These are phyloP conservation scores for Paraurostyla sp. DNA, from an alignment of 73 alveolate species.

Conservation along the genomic window DNA sequence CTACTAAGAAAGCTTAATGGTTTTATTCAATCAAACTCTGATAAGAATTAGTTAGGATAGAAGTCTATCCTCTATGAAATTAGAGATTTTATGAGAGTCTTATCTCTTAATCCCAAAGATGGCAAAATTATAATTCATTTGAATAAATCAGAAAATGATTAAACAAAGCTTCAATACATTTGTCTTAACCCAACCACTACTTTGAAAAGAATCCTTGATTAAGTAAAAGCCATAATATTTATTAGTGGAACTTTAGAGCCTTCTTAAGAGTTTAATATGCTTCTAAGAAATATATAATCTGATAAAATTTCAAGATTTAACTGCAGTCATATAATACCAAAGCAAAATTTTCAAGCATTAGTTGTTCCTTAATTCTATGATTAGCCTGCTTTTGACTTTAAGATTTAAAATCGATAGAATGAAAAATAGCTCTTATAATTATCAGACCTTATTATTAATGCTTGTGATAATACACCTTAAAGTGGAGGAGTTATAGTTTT, in stretches of 20 bases:
- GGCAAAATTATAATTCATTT: constrained; percentile 71
- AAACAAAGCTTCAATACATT: constrained; percentile 64
- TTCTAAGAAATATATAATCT: constrained; percentile 66
- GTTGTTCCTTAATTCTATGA: constrained; percentile 66
- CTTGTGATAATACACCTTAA: constrained; percentile 63
- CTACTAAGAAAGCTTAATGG: constrained; percentile 61
- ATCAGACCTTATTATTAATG: constrained; percentile 58
- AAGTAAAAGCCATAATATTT: constrained; percentile 79
- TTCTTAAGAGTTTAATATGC: constrained; percentile 87
- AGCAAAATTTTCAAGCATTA: constrained; percentile 79
- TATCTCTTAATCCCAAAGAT: constrained; percentile 67
- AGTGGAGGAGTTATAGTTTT: constrained; percentile 89
- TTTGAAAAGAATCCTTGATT: constrained; percentile 71
- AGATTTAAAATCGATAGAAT: constrained; percentile 68
- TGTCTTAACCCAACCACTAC: constrained; percentile 80
- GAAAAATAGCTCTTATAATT: constrained; percentile 62
- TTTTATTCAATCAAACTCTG: constrained; percentile 11
- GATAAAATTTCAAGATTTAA: constrained; percentile 73
- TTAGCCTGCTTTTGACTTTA: constrained; percentile 68
- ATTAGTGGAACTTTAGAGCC: constrained; percentile 97
- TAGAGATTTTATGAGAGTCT: constrained; percentile 65
- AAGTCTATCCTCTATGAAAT: constrained; percentile 23
- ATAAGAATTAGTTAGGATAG: not conserved
- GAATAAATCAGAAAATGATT: constrained; percentile 26
- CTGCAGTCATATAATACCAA: constrained; percentile 89